Evolutionary conservation across 768 basidiomycete species (phyloP).

Genomic region (Mycena polygramma): DNA sequence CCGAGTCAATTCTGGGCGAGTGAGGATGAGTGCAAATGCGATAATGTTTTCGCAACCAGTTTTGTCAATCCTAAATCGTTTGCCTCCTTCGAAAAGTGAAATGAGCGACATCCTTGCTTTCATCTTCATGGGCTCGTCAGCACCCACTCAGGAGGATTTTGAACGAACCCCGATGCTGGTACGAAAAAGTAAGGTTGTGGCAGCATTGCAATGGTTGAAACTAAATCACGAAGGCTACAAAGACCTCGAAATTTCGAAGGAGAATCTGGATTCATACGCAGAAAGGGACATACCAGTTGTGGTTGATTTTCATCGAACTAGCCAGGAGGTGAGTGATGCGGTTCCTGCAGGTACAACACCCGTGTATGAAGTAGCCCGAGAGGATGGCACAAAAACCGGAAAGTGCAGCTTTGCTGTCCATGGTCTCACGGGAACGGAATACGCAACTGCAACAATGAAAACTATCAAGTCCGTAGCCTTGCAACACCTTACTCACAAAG

Average conservation of each 20-base stretch:
- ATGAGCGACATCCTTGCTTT: slow-evolving; percentile 41
- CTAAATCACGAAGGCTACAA: slow-evolving; percentile 29
- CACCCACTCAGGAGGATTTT: not conserved
- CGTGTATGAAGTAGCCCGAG: slow-evolving; percentile 17
- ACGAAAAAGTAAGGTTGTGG: slow-evolving; percentile 18
- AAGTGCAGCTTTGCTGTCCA: slow-evolving; percentile 54
- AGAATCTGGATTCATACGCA: slow-evolving; percentile 21
- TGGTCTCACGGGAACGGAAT: slow-evolving; percentile 47
- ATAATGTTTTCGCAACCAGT: slow-evolving; percentile 46
- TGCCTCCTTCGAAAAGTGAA: not conserved
- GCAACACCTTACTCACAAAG: slow-evolving; percentile 36
- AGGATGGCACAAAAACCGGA: slow-evolving; percentile 41
- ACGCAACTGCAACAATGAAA: slow-evolving; percentile 29
- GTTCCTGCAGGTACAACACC: not conserved
- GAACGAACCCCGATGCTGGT: slow-evolving; percentile 33
- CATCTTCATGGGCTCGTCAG: not conserved
- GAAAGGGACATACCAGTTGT: slow-evolving; percentile 25
- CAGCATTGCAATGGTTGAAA: slow-evolving; percentile 30
- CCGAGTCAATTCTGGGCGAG: not conserved
- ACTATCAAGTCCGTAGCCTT: slow-evolving; percentile 42
- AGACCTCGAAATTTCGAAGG: slow-evolving; percentile 25
- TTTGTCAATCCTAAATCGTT: slow-evolving; percentile 28
- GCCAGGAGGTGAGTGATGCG: slow-evolving; percentile 4
- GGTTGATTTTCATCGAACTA: slow-evolving; percentile 23
- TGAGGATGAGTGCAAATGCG: slow-evolving; percentile 40